phyloP scores from a whole-genome alignment of 2,329 filamentous ascomycete genomes.

The Cordyceps javanica region DNA sequence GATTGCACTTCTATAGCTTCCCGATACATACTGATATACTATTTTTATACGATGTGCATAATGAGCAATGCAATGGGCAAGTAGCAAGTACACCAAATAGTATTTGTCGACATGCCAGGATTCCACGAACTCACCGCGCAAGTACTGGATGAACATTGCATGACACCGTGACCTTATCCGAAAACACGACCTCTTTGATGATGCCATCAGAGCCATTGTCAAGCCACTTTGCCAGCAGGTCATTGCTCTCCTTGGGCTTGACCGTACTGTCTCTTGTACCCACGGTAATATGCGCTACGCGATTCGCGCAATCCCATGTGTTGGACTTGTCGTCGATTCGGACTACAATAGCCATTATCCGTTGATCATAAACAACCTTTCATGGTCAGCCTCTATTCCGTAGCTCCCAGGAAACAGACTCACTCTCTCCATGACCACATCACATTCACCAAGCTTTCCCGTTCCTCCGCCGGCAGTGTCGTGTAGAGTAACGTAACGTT shows the following conservation, averaged over 20 bases:
- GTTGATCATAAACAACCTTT: slow-evolving; percentile 71
- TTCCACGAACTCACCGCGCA: slow-evolving; percentile 32
- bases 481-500: slow-evolving; percentile 60
- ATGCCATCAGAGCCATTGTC: slow-evolving; percentile 42
- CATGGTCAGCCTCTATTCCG: not conserved
- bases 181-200: slow-evolving; percentile 44
- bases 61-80: not conserved
- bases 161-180: slow-evolving; percentile 40
- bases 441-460: slow-evolving; percentile 52
- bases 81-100: too few relatives aligned
- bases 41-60: not conserved
- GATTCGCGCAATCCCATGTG: slow-evolving; percentile 67
- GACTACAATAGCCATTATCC: slow-evolving; percentile 88
- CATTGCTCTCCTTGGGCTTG: slow-evolving; percentile 94
- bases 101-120: too few relatives aligned
- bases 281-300: slow-evolving; percentile 79
- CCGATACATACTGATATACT: not conserved
- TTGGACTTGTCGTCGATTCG: slow-evolving; percentile 54
- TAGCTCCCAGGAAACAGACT: slow-evolving; percentile 17
- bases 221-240: slow-evolving; percentile 71
- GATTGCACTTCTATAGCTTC: not conserved
- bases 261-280: slow-evolving; percentile 69
- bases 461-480: slow-evolving; percentile 26
- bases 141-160: slow-evolving; percentile 44
- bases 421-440: slow-evolving; percentile 57